Conservation (phyloP, 768 basidiomycete genomes). For the Suillus luteus region DNA sequence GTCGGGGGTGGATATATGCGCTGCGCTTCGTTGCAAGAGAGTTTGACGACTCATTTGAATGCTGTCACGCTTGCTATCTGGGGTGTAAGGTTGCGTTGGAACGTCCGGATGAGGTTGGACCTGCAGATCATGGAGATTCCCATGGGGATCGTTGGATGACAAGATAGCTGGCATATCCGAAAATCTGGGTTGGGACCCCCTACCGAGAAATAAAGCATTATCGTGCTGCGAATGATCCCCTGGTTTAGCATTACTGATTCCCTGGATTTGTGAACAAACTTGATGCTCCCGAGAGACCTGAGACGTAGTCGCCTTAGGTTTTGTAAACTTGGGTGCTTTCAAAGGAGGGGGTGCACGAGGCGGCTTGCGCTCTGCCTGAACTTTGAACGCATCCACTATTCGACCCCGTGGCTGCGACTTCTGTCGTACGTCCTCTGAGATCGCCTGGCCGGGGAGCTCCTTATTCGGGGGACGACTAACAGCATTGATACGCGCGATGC, state of each 20-base stretch:
- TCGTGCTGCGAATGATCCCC: neutral
- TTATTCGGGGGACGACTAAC: slow-evolving; percentile 43
- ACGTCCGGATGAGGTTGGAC: neutral
- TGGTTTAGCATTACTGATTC: neutral
- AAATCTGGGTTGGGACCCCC: neutral
- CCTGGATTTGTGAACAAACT: slow-evolving; percentile 21
- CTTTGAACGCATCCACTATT: slow-evolving; percentile 51
- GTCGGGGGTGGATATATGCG: slow-evolving; percentile 5
- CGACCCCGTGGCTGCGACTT: slow-evolving; percentile 24
- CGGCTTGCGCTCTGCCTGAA: slow-evolving; percentile 33
- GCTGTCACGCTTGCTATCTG: neutral
- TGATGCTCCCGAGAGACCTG: slow-evolving; percentile 25
- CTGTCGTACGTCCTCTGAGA: slow-evolving; percentile 5
- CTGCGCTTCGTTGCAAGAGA: neutral
- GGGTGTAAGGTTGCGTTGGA: neutral
- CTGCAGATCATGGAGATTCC: neutral
- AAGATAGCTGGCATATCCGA: too few relatives aligned
- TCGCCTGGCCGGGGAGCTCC: neutral
- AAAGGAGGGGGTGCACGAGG: neutral
- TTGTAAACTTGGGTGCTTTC: slow-evolving; percentile 6
- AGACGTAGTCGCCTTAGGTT: slow-evolving; percentile 6
- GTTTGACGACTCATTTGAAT: neutral
- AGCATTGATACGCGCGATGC: slow-evolving; percentile 80
- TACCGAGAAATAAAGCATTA: neutral
- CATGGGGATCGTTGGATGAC: neutral